phyloP scores from a whole-genome alignment of 2,329 filamentous ascomycete species.

The Fusarium graminum region DNA sequence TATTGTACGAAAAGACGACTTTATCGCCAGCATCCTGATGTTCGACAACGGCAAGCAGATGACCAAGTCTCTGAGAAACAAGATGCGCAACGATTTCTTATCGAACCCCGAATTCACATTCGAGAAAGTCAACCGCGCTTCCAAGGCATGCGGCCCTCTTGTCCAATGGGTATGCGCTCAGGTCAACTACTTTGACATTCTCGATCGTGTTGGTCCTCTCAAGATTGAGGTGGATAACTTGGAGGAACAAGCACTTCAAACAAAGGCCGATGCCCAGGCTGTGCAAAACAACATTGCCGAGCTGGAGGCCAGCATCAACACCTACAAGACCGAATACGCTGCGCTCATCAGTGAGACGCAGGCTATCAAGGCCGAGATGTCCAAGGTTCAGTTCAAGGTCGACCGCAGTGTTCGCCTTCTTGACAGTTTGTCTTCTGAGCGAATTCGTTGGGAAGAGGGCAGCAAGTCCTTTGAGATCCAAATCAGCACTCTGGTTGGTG shows the following conservation, averaged over 20 bases:
- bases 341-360: constrained; percentile 96
- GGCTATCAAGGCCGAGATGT: constrained; percentile 97
- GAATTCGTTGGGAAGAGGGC: constrained; percentile 93
- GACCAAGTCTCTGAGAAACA: constrained; percentile 83
- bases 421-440: constrained; percentile 94
- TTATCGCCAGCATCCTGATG: constrained; percentile 97
- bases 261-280: constrained; percentile 91
- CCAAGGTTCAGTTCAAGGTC: constrained; percentile 96
- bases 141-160: constrained; percentile 94
- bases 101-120: constrained; percentile 96
- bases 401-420: constrained; percentile 94
- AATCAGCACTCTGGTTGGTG: constrained; percentile 94
- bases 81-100: constrained; percentile 93
- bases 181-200: constrained; percentile 96
- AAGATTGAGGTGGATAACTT: constrained; percentile 89
- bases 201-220: constrained; percentile 92
- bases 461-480: constrained; percentile 99
- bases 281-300: constrained; percentile 88
- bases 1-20: constrained; percentile 92
- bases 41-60: constrained; percentile 97
- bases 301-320: constrained; percentile 90
- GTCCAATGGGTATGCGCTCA: constrained; percentile 98
- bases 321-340: constrained; percentile 96
- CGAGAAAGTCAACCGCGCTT: constrained; percentile 94
- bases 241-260: constrained; percentile 89